These are phyloP conservation scores for Cucumis cinereus DNA, from an alignment of 306 rosid species.

Conservation along the genomic window DNA sequence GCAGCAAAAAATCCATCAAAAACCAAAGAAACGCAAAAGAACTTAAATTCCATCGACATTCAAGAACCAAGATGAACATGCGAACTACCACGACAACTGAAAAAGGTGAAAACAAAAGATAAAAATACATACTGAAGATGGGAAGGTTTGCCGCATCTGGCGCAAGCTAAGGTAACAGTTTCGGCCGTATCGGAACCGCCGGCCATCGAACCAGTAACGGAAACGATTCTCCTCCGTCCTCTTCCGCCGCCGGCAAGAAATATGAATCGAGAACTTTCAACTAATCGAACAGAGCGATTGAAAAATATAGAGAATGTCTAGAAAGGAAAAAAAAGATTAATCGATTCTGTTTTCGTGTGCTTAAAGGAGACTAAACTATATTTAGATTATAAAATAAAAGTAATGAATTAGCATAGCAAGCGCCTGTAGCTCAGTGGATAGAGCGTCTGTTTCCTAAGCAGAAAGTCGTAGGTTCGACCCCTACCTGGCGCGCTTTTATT, in stretches of 20 bases:
- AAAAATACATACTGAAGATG: slow-evolving; percentile 53
- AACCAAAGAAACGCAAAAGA: neutral
- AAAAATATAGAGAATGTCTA: neutral
- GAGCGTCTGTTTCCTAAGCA: slow-evolving; percentile 18
- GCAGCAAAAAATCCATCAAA: neutral
- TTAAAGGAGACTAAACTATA: too few relatives aligned
- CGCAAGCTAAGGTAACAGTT: slow-evolving; percentile 39
- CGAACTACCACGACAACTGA: neutral
- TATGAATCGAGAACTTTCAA: neutral
- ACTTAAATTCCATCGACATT: neutral
- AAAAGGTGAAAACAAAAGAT: neutral
- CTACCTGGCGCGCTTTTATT: slow-evolving; percentile 9
- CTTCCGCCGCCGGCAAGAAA: neutral
- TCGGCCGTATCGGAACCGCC: slow-evolving; percentile 39
- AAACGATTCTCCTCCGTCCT: neutral
- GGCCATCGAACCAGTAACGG: slow-evolving; percentile 29
- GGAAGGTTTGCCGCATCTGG: slow-evolving; percentile 66
- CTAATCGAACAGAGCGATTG: neutral
- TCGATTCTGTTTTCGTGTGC: neutral
- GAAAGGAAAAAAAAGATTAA: neutral
- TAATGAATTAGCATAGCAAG: fast-evolving
- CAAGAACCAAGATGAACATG: neutral
- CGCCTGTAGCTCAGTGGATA: slow-evolving; percentile 18
- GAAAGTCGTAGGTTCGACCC: slow-evolving; percentile 16
- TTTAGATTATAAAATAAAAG: fast-evolving